phyloP scores from a whole-genome alignment of 108 stramenopile genomes.

The Pseudonitzschia pungens region DNA sequence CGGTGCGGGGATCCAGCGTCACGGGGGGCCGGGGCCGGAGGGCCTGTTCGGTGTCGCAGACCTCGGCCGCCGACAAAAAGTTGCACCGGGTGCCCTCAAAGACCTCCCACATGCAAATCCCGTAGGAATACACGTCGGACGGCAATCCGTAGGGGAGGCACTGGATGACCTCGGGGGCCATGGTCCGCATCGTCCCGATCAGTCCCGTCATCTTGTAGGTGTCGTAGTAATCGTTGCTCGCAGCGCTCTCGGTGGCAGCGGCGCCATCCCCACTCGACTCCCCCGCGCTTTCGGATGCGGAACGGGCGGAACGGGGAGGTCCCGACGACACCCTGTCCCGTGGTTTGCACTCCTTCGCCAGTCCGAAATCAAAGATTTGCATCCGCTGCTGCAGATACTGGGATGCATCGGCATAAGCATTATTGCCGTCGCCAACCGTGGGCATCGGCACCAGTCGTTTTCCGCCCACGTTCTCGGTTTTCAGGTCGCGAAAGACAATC shows the following conservation, averaged over 20 bases:
- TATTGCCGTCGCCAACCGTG: background rate
- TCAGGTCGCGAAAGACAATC: conserved; percentile 37
- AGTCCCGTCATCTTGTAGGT: conserved; percentile 39
- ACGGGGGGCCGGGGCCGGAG: conserved; percentile 12
- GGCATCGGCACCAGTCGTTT: background rate
- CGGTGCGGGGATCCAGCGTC: background rate
- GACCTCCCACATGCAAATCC: conserved; percentile 33
- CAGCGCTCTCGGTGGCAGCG: background rate
- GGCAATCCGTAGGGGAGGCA: conserved; percentile 26
- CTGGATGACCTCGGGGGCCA: conserved; percentile 44
- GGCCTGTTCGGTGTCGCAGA: conserved; percentile 9
- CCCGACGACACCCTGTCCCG: conserved; percentile 5
- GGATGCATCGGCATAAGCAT: too few species aligned
- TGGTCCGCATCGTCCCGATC: conserved; percentile 45
- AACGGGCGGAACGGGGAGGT: background rate
- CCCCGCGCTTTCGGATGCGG: too few species aligned
- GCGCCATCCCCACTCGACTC: background rate
- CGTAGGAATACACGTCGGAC: conserved; percentile 29
- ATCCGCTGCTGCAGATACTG: conserved; percentile 12
- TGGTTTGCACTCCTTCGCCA: conserved; percentile 64
- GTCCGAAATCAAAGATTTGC: conserved; percentile 73
- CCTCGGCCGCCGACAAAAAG: conserved; percentile 22
- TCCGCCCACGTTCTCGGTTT: conserved; percentile 33
- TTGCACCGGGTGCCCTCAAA: conserved; percentile 25
- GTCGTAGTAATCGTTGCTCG: conserved; percentile 20